These are phyloP conservation scores for Entonaema liquescens DNA, from an alignment of 495 filamentous ascomycete genomes.

Conservation along the genomic window DNA sequence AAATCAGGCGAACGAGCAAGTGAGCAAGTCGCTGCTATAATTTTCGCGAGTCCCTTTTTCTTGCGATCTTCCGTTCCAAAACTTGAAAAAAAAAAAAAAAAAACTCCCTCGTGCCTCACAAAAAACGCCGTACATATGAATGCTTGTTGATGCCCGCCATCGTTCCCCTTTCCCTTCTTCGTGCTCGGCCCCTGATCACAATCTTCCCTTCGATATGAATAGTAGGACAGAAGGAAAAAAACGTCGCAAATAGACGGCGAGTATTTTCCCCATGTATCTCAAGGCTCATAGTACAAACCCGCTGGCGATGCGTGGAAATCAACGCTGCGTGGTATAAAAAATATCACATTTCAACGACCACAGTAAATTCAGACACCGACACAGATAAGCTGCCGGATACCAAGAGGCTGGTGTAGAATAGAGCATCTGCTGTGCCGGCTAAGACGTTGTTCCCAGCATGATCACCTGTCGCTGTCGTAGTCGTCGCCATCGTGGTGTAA, in stretches of 20 bases:
- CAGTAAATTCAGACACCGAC: neutral
- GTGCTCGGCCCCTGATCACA: slow-evolving; percentile 28
- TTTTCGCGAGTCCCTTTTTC: slow-evolving; percentile 28
- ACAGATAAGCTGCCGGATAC: neutral
- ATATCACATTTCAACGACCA: neutral
- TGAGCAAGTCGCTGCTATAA: slow-evolving; percentile 23
- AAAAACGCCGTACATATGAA: slow-evolving; percentile 43
- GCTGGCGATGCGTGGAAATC: slow-evolving; percentile 2
- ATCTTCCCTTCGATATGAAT: slow-evolving; percentile 37
- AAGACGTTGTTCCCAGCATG: slow-evolving; percentile 2
- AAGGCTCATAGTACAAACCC: slow-evolving; percentile 31
- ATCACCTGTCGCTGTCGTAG: slow-evolving; percentile 44
- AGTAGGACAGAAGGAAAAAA: slow-evolving; percentile 18
- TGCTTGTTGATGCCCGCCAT: slow-evolving; percentile 36
- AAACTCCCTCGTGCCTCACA: slow-evolving; percentile 28
- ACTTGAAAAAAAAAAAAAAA: neutral
- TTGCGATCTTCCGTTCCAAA: slow-evolving; percentile 12
- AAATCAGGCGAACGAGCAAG: neutral
- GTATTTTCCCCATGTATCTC: slow-evolving; percentile 18
- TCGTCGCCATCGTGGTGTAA: slow-evolving; percentile 95
- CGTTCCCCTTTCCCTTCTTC: slow-evolving; percentile 18
- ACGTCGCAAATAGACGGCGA: slow-evolving; percentile 22
- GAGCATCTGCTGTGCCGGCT: neutral
- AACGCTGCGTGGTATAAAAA: slow-evolving; percentile 9
- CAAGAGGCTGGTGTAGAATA: neutral